Base-by-base conservation (phyloP, 441 rosid species). In the Oxalis stricta region DNA sequence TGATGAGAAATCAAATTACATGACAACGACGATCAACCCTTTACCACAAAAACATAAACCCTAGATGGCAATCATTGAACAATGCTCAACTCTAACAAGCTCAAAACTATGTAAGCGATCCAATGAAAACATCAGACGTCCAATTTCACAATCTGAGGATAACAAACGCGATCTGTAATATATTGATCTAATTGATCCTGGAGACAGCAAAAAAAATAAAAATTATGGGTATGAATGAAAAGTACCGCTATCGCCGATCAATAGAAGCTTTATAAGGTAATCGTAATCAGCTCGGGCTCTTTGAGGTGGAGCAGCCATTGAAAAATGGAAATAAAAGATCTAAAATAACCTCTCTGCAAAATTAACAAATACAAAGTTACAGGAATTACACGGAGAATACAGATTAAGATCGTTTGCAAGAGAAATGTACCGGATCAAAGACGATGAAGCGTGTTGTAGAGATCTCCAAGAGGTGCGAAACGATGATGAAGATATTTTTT, bases 291-390 rank as follows among this genome's bases (percentile, higher is more conserved):
- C 80, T 54, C 80, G 68, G 55, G 76, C 76, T 46, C 83, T 67
- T 56, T 78, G 70, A 31, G 78, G 83, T 64, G 87, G 78, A 62
- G 80, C 76, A 52, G 83, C 75, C 87, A 79, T 79, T 44, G 66
- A 33, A 47, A 52, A 18, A 13, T 12, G 13, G n/a, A 13, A n/a
- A 24, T 32, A 6, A 5, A 22, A 7, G 21, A 5, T 22, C 6
- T 3, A 18, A 20, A 6, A 28, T n/a, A 26, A 42, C 49, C 53
- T 48, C 54, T 53, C 63, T 44, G 43, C 59, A 33, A 15, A n/a
- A 47, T 15, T 37, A 32, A 38, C 37, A 40, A 26, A 26, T 8
- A 28, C 44, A 33, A 30, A 32, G 35, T 43, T 10, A n/a, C 14
- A 39, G 18, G n/a, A n/a, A n/a, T n/a, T n/a, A n/a, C n/a, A n/a